Evolutionary conservation across 2,329 filamentous ascomycete species (phyloP).

Genomic region (Hymenoscyphus albidus): DNA sequence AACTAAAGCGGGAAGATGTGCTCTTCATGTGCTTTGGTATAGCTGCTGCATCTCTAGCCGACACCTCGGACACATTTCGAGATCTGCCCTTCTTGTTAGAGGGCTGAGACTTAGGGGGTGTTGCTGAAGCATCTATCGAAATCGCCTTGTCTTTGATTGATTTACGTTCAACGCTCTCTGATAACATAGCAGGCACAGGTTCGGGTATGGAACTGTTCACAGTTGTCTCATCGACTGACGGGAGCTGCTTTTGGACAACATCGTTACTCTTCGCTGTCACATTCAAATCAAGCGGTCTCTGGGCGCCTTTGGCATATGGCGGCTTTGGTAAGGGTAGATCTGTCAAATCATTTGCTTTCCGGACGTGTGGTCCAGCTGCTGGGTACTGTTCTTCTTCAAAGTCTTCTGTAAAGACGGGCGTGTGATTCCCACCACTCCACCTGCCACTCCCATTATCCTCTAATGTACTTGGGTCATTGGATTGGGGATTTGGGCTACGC

Average conservation of each 20-base stretch:
- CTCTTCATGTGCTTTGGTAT: slow-evolving; percentile 68
- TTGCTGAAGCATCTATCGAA: slow-evolving; percentile 28
- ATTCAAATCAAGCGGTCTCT: slow-evolving; percentile 22
- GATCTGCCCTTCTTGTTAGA: slow-evolving; percentile 38
- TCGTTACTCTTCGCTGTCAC: slow-evolving; percentile 21
- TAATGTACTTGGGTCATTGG: slow-evolving; percentile 15
- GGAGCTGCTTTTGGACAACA: slow-evolving; percentile 20
- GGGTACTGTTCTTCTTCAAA: slow-evolving; percentile 47
- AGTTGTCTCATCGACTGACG: slow-evolving; percentile 17
- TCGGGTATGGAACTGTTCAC: slow-evolving; percentile 23
- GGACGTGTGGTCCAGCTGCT: slow-evolving; percentile 34
- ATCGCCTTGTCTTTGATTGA: slow-evolving; percentile 22
- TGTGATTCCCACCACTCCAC: slow-evolving; percentile 41
- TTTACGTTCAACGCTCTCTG: slow-evolving; percentile 20
- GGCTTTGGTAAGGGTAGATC: slow-evolving; percentile 33
- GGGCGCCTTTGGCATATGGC: slow-evolving; percentile 30
- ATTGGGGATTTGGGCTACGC: slow-evolving; percentile 23
- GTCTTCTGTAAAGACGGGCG: slow-evolving; percentile 52
- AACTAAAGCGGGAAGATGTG: slow-evolving; percentile 76
- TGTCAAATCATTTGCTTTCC: slow-evolving; percentile 33
- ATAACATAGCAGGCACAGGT: slow-evolving; percentile 26
- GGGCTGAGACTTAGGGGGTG: slow-evolving; percentile 23
- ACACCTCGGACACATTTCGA: slow-evolving; percentile 49
- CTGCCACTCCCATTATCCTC: slow-evolving; percentile 25
- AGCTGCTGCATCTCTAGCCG: slow-evolving; percentile 39